These are phyloP conservation scores for Dissophora globulifera DNA, from an alignment of 192 early-diverging fungal species.

Conservation along the genomic window DNA sequence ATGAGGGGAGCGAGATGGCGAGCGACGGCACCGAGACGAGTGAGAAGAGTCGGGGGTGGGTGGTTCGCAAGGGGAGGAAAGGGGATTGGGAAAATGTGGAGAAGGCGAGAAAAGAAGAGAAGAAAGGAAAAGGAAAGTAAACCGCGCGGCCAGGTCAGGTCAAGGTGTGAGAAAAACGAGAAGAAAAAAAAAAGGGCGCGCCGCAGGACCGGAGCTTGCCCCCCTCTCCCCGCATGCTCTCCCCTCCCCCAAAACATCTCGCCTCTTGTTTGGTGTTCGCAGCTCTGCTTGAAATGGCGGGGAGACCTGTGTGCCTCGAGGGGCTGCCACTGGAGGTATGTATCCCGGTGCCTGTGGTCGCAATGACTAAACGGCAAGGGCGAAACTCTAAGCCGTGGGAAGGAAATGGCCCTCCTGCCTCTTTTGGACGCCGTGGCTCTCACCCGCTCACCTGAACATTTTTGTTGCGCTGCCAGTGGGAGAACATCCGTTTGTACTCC, in stretches of 20 bases:
- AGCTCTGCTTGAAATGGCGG: too few relatives aligned
- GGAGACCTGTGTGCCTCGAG: too few relatives aligned
- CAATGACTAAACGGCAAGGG: neutral
- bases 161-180: slow-evolving; percentile 13
- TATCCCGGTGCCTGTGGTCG: too few relatives aligned
- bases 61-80: slow-evolving; percentile 3
- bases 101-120: neutral
- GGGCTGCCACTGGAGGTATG: too few relatives aligned
- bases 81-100: neutral
- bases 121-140: neutral
- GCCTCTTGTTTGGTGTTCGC: neutral
- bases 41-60: neutral
- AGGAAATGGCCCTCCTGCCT: slow-evolving; percentile 9
- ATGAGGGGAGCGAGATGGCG: neutral
- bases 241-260: neutral
- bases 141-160: too few relatives aligned
- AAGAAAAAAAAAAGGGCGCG: neutral
- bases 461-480: too few relatives aligned
- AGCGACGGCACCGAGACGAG: neutral
- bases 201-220: too few relatives aligned
- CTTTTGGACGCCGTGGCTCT: slow-evolving; percentile 3
- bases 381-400: slow-evolving; percentile 11
- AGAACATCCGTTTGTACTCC: too few relatives aligned
- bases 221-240: neutral
- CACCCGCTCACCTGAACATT: neutral